Base-by-base conservation (phyloP, 257 asterid species). In the Oldenlandia corymbosa region DNA sequence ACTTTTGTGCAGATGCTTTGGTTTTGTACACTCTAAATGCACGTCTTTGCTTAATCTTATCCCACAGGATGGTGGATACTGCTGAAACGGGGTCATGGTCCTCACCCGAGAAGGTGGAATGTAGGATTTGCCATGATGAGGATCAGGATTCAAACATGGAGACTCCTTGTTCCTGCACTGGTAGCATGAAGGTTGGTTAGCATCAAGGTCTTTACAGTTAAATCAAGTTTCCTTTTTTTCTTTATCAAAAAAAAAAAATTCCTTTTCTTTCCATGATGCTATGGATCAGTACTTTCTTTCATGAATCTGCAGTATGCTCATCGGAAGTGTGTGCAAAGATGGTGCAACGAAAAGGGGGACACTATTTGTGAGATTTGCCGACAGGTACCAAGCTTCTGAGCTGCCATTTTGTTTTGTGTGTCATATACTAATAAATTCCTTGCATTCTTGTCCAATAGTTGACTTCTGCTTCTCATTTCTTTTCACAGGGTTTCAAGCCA, bases 281-380 rank as follows among this genome's bases (percentile, higher is more conserved):
- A 34, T 34, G 6, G n/a, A 3, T 34, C 9, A 9, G 39, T 34
- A 9, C 39, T 34, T 68, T 62, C 58, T 37, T 46, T 5, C 43
- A 54, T 21, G 26, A 46, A 20, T 54, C 30, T 55, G 73, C 78
- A 90, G 97, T 85, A 85, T 73, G 95, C 94, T 52, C 97, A 87
- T 71, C 85, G 95, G 7, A 73, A 75, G 68, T 90, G 97, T 53
- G 87, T 87, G 34, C 95, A 90, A 54, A 78, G 85, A 58, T 90
- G 97, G 97, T 87, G 97, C 82, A 81, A 80, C 50, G 97, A 83
- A 80, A 90, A 90, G 70, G 95, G 97, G n/a, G 85, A 90, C 75
- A 87, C 87, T 14, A 69, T 64, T 58, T 90, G 97, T 53, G 97
- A 90, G 79, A 90, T 90, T 71, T 90, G 97, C 75, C 80, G 56